Percentiles rank a stretch among this genome's conserved stretches.
Conservation (phyloP, 2,329 filamentous ascomycete species). For the Cercospora zeae-maydis region DNA sequence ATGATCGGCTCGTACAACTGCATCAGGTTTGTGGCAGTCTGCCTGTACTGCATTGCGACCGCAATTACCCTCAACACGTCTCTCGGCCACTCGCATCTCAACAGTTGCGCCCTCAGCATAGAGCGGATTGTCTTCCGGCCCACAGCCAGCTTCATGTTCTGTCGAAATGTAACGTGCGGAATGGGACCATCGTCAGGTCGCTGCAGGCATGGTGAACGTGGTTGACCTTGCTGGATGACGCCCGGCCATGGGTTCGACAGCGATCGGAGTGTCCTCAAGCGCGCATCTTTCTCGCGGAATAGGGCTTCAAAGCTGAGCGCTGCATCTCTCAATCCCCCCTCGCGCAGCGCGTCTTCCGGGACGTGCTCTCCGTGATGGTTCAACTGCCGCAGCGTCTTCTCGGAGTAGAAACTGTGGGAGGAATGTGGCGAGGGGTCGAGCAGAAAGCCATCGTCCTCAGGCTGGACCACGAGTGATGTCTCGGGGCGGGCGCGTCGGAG, state of each 20-base stretch:
- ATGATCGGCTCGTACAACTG: constrained; percentile 30
- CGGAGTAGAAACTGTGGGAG: background rate
- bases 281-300: constrained; percentile 23
- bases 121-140: constrained; percentile 23
- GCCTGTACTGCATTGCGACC: constrained; percentile 27
- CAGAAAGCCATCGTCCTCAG: constrained; percentile 21
- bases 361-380: background rate
- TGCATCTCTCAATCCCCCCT: constrained; percentile 12
- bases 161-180: constrained; percentile 27
- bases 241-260: constrained; percentile 31
- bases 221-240: background rate
- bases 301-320: constrained; percentile 26
- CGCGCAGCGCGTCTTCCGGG: constrained; percentile 1
- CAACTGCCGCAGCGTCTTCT: background rate
- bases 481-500: constrained; percentile 19
- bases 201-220: background rate
- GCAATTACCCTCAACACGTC: constrained; percentile 35
- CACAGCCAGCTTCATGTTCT: constrained; percentile 21
- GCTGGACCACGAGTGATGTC: constrained; percentile 12
- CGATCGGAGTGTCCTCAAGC: constrained; percentile 23
- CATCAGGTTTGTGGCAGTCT: constrained; percentile 23
- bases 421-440: background rate
- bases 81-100: constrained; percentile 28
- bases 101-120: constrained; percentile 32
- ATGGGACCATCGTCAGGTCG: constrained; percentile 14